Conservation (phyloP, 129 eudicot species). For the Artemisia argyi region DNA sequence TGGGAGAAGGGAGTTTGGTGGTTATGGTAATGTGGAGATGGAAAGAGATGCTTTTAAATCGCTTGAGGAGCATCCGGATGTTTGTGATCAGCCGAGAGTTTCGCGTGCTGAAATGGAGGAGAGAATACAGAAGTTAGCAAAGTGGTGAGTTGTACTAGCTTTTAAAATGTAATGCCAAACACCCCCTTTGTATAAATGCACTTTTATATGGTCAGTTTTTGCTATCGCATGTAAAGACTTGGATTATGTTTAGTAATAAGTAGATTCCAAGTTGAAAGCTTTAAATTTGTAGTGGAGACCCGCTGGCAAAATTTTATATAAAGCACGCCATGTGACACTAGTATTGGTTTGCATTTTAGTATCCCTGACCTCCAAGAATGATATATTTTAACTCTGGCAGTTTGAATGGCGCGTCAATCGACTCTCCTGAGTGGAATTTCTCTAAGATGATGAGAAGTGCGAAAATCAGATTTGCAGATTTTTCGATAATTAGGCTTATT, state of each 20-base stretch:
- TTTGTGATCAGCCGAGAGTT: conserved; percentile 60
- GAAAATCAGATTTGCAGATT: conserved; percentile 78
- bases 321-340: too few species aligned
- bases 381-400: conserved; percentile 56
- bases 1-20: conserved; percentile 27
- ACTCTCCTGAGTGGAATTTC: conserved; percentile 93
- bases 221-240: too few species aligned
- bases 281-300: not conserved
- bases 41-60: conserved; percentile 74
- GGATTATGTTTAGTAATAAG: too few species aligned
- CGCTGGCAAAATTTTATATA: too few species aligned
- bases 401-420: conserved; percentile 84
- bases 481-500: conserved; percentile 72
- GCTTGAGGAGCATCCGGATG: conserved; percentile 45
- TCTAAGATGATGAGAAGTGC: conserved; percentile 92
- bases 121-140: conserved; percentile 84
- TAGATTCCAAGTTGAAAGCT: not conserved
- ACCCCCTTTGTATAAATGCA: too few species aligned
- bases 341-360: too few species aligned
- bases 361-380: not conserved
- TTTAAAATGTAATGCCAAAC: too few species aligned
- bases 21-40: conserved; percentile 30
- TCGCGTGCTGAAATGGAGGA: conserved; percentile 88
- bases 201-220: too few species aligned
- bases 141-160: conserved; percentile 52